These are phyloP conservation scores for Fusarium torulosum DNA, from an alignment of 2,329 filamentous ascomycete genomes.

Conservation along the genomic window DNA sequence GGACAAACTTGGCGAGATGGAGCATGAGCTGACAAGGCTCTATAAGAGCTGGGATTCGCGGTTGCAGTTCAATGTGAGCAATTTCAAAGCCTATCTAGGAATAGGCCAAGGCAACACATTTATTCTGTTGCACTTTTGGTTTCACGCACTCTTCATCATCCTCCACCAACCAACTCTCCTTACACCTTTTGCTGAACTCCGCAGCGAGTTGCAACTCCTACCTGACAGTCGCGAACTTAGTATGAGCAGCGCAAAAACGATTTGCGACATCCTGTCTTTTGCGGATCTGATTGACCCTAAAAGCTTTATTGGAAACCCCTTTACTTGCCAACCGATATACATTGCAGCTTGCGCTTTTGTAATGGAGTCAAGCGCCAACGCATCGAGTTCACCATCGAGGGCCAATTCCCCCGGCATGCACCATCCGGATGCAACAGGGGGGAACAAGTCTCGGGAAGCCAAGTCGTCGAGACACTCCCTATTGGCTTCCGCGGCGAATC, in stretches of 20 bases:
- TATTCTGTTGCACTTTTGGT: slow-evolving; percentile 89
- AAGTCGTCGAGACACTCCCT: slow-evolving; percentile 76
- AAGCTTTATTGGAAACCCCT: slow-evolving; percentile 88
- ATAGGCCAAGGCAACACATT: slow-evolving; percentile 87
- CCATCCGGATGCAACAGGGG: slow-evolving; percentile 5
- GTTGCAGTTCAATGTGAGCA: slow-evolving; percentile 85
- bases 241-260: slow-evolving; percentile 92
- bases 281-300: slow-evolving; percentile 87
- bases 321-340: slow-evolving; percentile 91
- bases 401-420: slow-evolving; percentile 60
- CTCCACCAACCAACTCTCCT: slow-evolving; percentile 86
- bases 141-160: slow-evolving; percentile 86
- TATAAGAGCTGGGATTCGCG: slow-evolving; percentile 80
- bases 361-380: slow-evolving; percentile 81
- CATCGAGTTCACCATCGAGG: slow-evolving; percentile 70
- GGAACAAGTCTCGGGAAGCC: slow-evolving; percentile 43
- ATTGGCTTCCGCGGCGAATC: slow-evolving; percentile 82
- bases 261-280: slow-evolving; percentile 88
- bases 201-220: slow-evolving; percentile 76
- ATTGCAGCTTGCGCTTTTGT: slow-evolving; percentile 91
- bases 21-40: slow-evolving; percentile 78
- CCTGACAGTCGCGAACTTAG: slow-evolving; percentile 84
- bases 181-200: slow-evolving; percentile 75
- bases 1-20: slow-evolving; percentile 79
- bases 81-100: slow-evolving; percentile 87